Percentiles rank a stretch among this genome's conserved stretches.
phyloP scores from a whole-genome alignment of 2,329 filamentous ascomycete genomes.

The Ophiostoma sp. region DNA sequence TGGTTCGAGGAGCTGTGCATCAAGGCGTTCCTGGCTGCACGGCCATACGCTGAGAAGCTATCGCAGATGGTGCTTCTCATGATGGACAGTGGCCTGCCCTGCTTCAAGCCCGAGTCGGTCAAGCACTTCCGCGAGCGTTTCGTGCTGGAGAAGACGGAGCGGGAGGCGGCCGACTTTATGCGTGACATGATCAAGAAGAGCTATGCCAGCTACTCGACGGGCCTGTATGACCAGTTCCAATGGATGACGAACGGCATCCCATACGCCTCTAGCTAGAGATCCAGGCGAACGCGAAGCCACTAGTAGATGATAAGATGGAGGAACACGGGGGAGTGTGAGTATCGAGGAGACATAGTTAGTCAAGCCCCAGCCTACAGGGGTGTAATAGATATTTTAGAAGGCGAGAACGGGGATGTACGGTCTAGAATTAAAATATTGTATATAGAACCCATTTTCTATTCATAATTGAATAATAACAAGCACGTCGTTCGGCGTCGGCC shows the following conservation, averaged over 20 bases:
- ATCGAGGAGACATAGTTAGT: neutral
- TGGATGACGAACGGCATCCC: constrained; percentile 29
- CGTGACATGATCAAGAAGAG: constrained; percentile 83
- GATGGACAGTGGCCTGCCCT: constrained; percentile 92
- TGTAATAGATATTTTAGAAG: neutral
- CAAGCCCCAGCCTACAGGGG: neutral
- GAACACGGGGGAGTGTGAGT: neutral
- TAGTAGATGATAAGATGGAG: neutral
- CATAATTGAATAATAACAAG: neutral
- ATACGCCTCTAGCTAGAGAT: constrained; percentile 26
- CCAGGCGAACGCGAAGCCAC: neutral
- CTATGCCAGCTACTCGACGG: constrained; percentile 83
- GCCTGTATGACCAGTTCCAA: constrained; percentile 97
- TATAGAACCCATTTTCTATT: neutral
- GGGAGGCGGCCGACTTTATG: constrained; percentile 94
- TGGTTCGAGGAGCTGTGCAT: constrained; percentile 96
- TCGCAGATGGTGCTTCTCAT: constrained; percentile 86
- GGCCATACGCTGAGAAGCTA: constrained; percentile 83
- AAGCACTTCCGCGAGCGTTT: constrained; percentile 89
- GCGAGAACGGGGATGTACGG: neutral
- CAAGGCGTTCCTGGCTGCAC: constrained; percentile 85
- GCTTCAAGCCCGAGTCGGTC: constrained; percentile 95
- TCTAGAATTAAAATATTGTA: neutral
- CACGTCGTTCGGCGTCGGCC: neutral
- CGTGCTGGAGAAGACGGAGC: constrained; percentile 82